phyloP scores from a whole-genome alignment of 805 yeast genomes.

The Martiniozyma abietophila region DNA sequence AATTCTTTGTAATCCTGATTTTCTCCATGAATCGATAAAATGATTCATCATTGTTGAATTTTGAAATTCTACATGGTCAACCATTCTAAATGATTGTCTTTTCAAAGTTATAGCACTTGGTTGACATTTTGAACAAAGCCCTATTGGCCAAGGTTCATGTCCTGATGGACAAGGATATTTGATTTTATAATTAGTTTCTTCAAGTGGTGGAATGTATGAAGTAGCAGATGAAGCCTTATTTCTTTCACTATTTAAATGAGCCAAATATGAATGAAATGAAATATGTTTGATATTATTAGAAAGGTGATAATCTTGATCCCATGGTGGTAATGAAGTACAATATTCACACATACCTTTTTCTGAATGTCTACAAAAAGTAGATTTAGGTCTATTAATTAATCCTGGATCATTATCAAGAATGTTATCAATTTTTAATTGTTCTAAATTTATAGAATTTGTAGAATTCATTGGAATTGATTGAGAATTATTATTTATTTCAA shows the following conservation, averaged over 20 bases:
- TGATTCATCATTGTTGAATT: constrained; percentile 62
- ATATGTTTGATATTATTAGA: constrained; percentile 76
- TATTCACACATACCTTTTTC: constrained; percentile 97
- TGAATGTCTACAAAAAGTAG: constrained; percentile 72
- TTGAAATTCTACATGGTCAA: constrained; percentile 92
- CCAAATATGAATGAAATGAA: constrained; percentile 77
- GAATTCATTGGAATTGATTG: background rate
- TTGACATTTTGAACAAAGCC: constrained; percentile 94
- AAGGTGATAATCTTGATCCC: constrained; percentile 71
- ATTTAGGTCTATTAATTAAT: constrained; percentile 52
- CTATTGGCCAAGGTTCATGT: constrained; percentile 89
- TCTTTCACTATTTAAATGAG: constrained; percentile 57
- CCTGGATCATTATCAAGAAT: constrained; percentile 61
- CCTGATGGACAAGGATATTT: constrained; percentile 61
- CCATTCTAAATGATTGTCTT: constrained; percentile 88
- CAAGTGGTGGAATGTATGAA: constrained; percentile 73
- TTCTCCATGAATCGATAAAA: constrained; percentile 90
- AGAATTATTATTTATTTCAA: constrained; percentile 1
- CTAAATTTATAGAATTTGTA: constrained; percentile 11
- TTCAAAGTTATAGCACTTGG: constrained; percentile 92
- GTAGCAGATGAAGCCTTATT: constrained; percentile 50
- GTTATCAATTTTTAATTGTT: constrained; percentile 61
- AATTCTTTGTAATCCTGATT: constrained; percentile 75
- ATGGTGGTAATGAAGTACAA: constrained; percentile 92
- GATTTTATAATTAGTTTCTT: constrained; percentile 61